Evolutionary conservation across 192 early-diverging fungal genomes (phyloP).

Genomic region (Coemansia sp.): DNA sequence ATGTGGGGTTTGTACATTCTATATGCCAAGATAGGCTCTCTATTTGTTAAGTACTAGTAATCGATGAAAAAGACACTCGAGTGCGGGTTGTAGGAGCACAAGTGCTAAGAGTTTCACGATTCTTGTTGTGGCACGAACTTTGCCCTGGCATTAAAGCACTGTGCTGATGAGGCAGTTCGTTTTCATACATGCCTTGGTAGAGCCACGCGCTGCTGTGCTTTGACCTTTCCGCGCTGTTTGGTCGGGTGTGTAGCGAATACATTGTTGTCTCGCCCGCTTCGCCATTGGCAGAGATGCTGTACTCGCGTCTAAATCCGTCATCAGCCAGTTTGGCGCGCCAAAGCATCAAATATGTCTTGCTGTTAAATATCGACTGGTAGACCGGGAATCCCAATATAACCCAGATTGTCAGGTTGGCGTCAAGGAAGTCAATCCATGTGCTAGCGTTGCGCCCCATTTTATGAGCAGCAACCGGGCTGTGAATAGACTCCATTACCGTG

Average conservation of each 20-base stretch:
- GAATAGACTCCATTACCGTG: slow-evolving; percentile 16
- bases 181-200: background rate
- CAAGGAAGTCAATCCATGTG: slow-evolving; percentile 28
- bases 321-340: slow-evolving; percentile 40
- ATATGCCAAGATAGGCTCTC: too few species aligned
- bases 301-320: slow-evolving; percentile 35
- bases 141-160: background rate
- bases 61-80: too few species aligned
- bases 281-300: slow-evolving; percentile 8
- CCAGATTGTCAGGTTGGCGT: slow-evolving; percentile 37
- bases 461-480: slow-evolving; percentile 7
- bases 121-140: background rate
- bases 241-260: background rate
- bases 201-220: background rate
- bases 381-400: slow-evolving; percentile 35
- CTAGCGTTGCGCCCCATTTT: slow-evolving; percentile 14
- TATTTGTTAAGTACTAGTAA: too few species aligned
- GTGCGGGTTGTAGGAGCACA: too few species aligned
- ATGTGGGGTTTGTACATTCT: too few species aligned
- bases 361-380: slow-evolving; percentile 42
- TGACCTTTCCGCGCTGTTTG: background rate
- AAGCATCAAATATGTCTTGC: slow-evolving; percentile 25
- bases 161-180: background rate
- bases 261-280: background rate
- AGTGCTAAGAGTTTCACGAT: too few species aligned